Percentiles rank a stretch among this genome's conserved stretches.
Conservation (phyloP, 1,284 basidiomycete genomes). For the Leccinum proliferum region DNA sequence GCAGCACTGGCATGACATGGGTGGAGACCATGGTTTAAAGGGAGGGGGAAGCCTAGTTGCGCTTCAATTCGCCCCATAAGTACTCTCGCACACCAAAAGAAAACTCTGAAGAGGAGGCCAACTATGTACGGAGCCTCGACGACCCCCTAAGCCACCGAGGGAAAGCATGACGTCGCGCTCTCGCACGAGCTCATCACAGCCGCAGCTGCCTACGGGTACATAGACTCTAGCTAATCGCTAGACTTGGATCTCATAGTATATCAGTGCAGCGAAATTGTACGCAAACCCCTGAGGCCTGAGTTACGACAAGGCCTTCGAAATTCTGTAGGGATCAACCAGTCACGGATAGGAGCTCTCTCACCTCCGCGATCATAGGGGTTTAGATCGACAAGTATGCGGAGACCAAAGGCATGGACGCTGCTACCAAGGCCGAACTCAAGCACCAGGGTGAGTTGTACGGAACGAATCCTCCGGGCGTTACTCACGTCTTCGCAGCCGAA, state of each 20-base stretch:
- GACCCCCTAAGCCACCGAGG: slow-evolving; percentile 12
- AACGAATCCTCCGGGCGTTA: background rate
- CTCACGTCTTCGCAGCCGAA: slow-evolving; percentile 14
- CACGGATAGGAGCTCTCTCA: background rate
- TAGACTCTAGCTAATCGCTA: background rate
- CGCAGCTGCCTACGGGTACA: slow-evolving; percentile 25
- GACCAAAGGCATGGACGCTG: slow-evolving; percentile 20
- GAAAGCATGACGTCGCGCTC: slow-evolving; percentile 18
- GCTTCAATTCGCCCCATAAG: background rate
- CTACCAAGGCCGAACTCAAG: slow-evolving; percentile 16
- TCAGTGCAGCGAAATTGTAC: slow-evolving; percentile 24
- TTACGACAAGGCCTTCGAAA: slow-evolving; percentile 20
- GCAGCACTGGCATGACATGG: background rate
- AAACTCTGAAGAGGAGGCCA: slow-evolving; percentile 22
- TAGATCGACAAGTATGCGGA: slow-evolving; percentile 21
- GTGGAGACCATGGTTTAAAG: background rate
- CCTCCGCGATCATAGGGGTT: slow-evolving; percentile 13
- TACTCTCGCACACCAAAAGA: background rate
- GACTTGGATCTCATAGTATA: background rate
- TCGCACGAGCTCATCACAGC: slow-evolving; percentile 24
- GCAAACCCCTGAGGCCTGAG: slow-evolving; percentile 16
- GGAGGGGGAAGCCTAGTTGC: background rate
- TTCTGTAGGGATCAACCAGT: slow-evolving; percentile 17
- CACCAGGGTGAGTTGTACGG: slow-evolving; percentile 16
- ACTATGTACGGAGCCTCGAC: slow-evolving; percentile 5